These are phyloP conservation scores for Anaeromyces robustus DNA, from an alignment of 192 early-diverging fungal species.

Conservation along the genomic window DNA sequence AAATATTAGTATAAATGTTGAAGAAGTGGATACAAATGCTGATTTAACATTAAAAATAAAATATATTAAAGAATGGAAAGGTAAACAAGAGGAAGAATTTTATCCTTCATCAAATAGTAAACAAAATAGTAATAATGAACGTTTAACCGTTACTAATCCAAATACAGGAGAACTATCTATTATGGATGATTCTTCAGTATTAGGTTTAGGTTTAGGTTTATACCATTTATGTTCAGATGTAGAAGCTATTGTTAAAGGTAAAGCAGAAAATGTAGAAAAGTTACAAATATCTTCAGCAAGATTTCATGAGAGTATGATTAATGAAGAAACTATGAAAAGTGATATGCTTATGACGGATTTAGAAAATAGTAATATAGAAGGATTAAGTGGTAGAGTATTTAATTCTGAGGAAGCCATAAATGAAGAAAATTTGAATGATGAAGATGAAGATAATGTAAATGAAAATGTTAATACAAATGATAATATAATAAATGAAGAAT, in stretches of 20 bases:
- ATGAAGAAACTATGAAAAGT: background rate
- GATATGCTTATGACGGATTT: background rate
- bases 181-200: background rate
- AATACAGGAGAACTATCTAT: background rate
- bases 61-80: background rate
- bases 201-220: background rate
- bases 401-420: background rate
- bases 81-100: background rate
- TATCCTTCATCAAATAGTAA: background rate
- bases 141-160: background rate
- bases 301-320: background rate
- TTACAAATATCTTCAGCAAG: background rate
- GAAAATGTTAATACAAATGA: background rate
- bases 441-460: slow-evolving; percentile 1
- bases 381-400: background rate
- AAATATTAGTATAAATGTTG: background rate
- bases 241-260: background rate
- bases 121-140: background rate
- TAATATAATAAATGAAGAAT: background rate
- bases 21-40: background rate
- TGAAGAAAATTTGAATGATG: slow-evolving; percentile 13
- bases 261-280: background rate
- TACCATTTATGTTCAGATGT: background rate
- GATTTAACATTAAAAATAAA: background rate
- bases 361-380: background rate